Conservation (phyloP, 1,139 yeast species). For the Spathaspora sp. region DNA sequence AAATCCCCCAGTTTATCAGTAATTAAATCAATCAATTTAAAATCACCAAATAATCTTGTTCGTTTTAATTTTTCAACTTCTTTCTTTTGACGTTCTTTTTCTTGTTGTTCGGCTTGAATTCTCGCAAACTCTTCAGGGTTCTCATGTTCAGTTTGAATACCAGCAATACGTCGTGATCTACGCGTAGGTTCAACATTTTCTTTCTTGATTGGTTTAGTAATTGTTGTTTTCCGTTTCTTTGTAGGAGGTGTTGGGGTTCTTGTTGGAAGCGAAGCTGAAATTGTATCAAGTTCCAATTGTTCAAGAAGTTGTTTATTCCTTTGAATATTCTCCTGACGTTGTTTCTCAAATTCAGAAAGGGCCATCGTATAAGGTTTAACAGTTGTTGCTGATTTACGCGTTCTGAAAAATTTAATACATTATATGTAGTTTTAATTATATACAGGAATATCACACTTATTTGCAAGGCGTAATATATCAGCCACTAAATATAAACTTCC, state of each 20-base stretch:
- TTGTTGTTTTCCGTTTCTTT: constrained; percentile 13
- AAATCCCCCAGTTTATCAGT: constrained; percentile 42
- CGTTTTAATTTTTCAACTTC: constrained; percentile 52
- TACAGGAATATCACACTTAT: background rate
- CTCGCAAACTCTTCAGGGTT: constrained; percentile 37
- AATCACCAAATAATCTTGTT: constrained; percentile 61
- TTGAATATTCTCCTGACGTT: constrained; percentile 56
- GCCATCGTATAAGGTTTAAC: constrained; percentile 17
- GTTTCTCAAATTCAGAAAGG: constrained; percentile 66
- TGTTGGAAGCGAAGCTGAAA: constrained; percentile 32
- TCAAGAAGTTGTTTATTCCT: constrained; percentile 41
- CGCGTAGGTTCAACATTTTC: constrained; percentile 47
- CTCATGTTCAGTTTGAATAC: constrained; percentile 46
- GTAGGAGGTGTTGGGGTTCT: constrained; percentile 11
- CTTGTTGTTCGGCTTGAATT: constrained; percentile 37
- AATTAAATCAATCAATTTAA: constrained; percentile 56
- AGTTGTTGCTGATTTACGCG: background rate
- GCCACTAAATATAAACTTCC: constrained; percentile 81
- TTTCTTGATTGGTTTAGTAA: constrained; percentile 20
- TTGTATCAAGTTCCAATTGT: constrained; percentile 36
- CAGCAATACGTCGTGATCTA: constrained; percentile 67
- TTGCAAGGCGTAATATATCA: constrained; percentile 44
- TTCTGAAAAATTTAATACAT: background rate
- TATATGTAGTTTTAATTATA: background rate
- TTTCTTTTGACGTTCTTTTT: constrained; percentile 34